These are phyloP conservation scores for Erodium moschatum DNA, from an alignment of 441 rosid species.

Conservation along the genomic window DNA sequence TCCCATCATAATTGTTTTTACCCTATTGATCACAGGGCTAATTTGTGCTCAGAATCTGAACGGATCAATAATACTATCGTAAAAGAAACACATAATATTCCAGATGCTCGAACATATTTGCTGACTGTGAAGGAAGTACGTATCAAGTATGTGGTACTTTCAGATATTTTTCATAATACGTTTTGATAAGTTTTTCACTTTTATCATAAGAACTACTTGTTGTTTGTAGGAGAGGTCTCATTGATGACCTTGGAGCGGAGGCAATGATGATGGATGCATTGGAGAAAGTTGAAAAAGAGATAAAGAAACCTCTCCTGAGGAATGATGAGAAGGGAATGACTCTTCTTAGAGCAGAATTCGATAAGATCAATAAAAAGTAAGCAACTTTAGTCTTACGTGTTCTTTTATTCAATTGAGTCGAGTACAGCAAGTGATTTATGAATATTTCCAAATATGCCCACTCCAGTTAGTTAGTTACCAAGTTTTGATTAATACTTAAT, in stretches of 20 bases:
- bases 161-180: not conserved
- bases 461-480: not conserved
- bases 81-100: slow-evolving; percentile 52
- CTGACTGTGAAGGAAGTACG: slow-evolving; percentile 69
- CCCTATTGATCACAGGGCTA: slow-evolving; percentile 47
- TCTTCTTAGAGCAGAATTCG: slow-evolving; percentile 75
- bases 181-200: not conserved
- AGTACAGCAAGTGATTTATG: no score
- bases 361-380: slow-evolving; percentile 79
- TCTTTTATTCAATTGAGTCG: not conserved
- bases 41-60: slow-evolving; percentile 69
- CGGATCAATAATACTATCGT: slow-evolving; percentile 59
- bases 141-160: slow-evolving; percentile 36
- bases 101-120: slow-evolving; percentile 79
- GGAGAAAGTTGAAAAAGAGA: slow-evolving; percentile 84
- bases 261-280: slow-evolving; percentile 91
- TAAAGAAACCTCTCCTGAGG: slow-evolving; percentile 91
- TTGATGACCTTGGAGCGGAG: slow-evolving; percentile 82
- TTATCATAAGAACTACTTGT: not conserved
- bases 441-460: no score
- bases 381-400: slow-evolving; percentile 16
- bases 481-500: slow-evolving; percentile 3
- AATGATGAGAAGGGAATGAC: slow-evolving; percentile 83
- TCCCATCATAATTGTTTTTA: not conserved
- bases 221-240: slow-evolving; percentile 61